Evolutionary conservation across 371 early-diverging fungal species (phyloP).

Genomic region (Mucor racemosus): DNA sequence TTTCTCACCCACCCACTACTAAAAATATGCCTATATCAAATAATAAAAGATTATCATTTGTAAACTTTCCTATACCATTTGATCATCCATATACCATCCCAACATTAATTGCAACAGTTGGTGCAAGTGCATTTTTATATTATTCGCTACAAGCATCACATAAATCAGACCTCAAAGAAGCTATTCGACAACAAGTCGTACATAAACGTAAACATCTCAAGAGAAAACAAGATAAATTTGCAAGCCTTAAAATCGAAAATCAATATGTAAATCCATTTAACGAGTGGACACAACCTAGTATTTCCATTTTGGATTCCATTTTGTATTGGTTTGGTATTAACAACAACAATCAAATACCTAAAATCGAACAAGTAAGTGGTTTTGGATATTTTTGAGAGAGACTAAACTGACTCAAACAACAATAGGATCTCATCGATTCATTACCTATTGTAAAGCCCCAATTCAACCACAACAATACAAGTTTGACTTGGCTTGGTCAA

Average conservation of each 20-base stretch:
- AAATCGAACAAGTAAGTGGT: constrained; percentile 10
- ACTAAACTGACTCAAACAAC: background rate
- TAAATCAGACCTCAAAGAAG: constrained; percentile 46
- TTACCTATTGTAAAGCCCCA: constrained; percentile 49
- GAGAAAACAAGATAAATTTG: constrained; percentile 47
- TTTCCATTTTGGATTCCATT: constrained; percentile 46
- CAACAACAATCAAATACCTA: constrained; percentile 17
- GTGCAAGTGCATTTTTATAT: constrained; percentile 48
- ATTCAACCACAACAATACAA: constrained; percentile 38
- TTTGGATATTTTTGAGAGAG: background rate
- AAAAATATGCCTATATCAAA: constrained; percentile 5
- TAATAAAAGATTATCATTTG: constrained; percentile 48
- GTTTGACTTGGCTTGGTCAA: constrained; percentile 61
- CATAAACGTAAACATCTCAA: constrained; percentile 37
- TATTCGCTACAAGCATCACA: constrained; percentile 51
- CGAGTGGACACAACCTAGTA: constrained; percentile 55
- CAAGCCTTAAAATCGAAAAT: constrained; percentile 57
- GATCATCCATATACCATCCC: constrained; percentile 56
- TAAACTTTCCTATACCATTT: constrained; percentile 59
- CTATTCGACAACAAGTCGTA: constrained; percentile 43
- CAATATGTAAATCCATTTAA: constrained; percentile 67
- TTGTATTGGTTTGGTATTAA: constrained; percentile 45
- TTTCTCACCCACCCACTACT: background rate
- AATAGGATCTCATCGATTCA: constrained; percentile 25
- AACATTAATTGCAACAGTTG: constrained; percentile 39